phyloP scores from a whole-genome alignment of 2,329 filamentous ascomycete genomes.

The Podosphaera xanthii region DNA sequence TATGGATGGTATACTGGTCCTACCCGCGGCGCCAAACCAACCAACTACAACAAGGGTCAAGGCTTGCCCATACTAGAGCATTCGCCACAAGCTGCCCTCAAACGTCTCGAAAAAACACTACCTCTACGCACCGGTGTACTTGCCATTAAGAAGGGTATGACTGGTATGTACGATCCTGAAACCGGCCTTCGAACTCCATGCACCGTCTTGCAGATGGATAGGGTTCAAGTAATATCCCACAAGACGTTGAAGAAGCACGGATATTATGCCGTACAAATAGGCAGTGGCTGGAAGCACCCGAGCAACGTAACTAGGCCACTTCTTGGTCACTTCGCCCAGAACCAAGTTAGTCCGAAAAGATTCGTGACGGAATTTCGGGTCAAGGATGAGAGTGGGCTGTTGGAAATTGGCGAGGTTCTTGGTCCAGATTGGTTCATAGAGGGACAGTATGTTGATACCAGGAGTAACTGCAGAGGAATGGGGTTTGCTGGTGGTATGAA shows the following conservation, averaged over 20 bases:
- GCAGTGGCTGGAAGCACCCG: slow-evolving; percentile 49
- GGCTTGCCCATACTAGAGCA: slow-evolving; percentile 33
- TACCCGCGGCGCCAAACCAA: slow-evolving; percentile 24
- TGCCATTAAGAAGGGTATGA: slow-evolving; percentile 89
- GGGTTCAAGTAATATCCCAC: slow-evolving; percentile 69
- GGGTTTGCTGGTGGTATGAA: slow-evolving; percentile 98
- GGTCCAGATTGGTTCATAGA: slow-evolving; percentile 76
- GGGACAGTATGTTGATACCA: slow-evolving; percentile 77
- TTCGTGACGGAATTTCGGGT: slow-evolving; percentile 77
- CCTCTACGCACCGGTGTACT: slow-evolving; percentile 58
- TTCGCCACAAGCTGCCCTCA: slow-evolving; percentile 36
- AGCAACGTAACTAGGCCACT: slow-evolving; percentile 60
- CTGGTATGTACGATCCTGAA: slow-evolving; percentile 56
- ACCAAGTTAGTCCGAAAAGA: slow-evolving; percentile 64
- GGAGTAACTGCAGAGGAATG: slow-evolving; percentile 60
- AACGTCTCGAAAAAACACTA: slow-evolving; percentile 33
- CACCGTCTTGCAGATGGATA: slow-evolving; percentile 83
- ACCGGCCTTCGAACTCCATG: slow-evolving; percentile 60
- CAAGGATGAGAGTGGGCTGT: slow-evolving; percentile 44
- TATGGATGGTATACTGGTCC: slow-evolving; percentile 35
- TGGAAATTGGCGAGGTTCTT: slow-evolving; percentile 53
- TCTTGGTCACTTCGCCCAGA: slow-evolving; percentile 70
- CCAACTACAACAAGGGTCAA: slow-evolving; percentile 32
- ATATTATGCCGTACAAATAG: slow-evolving; percentile 86
- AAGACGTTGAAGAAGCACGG: slow-evolving; percentile 66